Evolutionary conservation across 352 stramenopile genomes (phyloP), one percentile per base, ranked within the genome.

Genomic region (Discostella stelligera): DNA sequence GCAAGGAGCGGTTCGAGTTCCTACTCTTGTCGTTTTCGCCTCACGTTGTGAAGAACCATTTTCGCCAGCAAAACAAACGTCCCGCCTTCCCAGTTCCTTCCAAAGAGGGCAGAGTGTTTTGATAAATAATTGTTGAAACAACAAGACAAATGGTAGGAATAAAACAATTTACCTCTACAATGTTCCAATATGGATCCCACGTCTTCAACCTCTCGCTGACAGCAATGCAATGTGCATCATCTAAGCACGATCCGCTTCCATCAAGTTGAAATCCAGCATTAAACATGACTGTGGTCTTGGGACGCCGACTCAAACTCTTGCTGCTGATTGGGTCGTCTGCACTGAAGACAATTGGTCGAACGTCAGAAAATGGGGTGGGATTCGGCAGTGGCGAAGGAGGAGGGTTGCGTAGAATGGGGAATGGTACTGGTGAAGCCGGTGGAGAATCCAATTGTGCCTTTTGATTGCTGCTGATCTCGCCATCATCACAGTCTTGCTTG

Each of bases 101-200:
- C 32, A 37, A 27, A 11, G 60, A 58, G 41, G 14, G 41, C 7
- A 16, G 39, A 7, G 11, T 32, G 5, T 46, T 41, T 23, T 39
- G 30, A 30, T 73, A 16, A 1, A 53, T 58, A 8, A 21, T 16
- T n/a, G 20, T 68, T 8, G 37, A 23, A 25, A 3, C 23, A 67
- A 67, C 16, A 16, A 52, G 16, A 25, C 13, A 30, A 67, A 49
- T 63, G 20, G 2, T 59, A 27, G 14, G 7, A 46, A 9, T 18
- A 25, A n/a, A 18, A 18, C 50, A 18, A n/a, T 37, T 18, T 44
- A 74, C 74, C 23, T 82, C 59, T 6, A 83, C 63, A 32, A 88
- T 69, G 44, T 75, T 72, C 83, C 83, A 91, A 71, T 83, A 87
- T n/a, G 86, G 86, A 48, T 91, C 86, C 83, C 83, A 91, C 14